Percentiles rank a stretch among this genome's conserved stretches.
Evolutionary conservation across 225 moss, liverwort and hornwort genomes (phyloP).

Genomic region (Rhytidiadelphus loreus): DNA sequence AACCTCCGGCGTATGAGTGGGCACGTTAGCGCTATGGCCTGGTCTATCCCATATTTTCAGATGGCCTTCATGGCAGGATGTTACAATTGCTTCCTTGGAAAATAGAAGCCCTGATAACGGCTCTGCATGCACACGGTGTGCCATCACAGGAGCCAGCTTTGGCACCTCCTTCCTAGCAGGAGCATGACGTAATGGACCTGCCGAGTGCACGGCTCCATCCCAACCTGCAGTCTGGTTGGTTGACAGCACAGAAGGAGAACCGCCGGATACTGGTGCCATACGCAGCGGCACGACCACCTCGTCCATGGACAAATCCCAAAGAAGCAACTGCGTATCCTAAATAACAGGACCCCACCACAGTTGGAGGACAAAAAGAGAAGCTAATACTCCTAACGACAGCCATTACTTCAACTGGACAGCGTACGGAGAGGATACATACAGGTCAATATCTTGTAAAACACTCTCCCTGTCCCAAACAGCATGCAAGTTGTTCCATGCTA

Average conservation of each 20-base stretch:
- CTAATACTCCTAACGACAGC: neutral
- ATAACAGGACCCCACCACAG: slow-evolving; percentile 5
- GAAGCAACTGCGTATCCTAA: slow-evolving; percentile 90
- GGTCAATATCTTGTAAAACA: neutral
- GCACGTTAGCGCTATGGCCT: slow-evolving; percentile 48
- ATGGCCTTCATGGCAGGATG: slow-evolving; percentile 94
- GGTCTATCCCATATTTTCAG: slow-evolving; percentile 99
- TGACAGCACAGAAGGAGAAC: slow-evolving; percentile 56
- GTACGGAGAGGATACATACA: neutral
- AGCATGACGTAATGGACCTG: slow-evolving; percentile 68
- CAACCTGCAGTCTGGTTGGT: slow-evolving; percentile 56
- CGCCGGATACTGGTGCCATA: slow-evolving; percentile 51
- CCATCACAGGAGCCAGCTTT: slow-evolving; percentile 96
- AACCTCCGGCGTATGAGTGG: slow-evolving; percentile 39
- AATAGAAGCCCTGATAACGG: slow-evolving; percentile 87
- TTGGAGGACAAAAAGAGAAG: neutral
- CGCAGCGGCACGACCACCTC: slow-evolving; percentile 91
- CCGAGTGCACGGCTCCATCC: slow-evolving; percentile 52
- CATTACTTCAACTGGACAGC: neutral
- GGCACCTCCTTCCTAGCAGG: slow-evolving; percentile 97
- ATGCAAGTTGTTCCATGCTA: neutral
- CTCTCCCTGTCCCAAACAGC: neutral
- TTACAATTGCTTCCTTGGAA: slow-evolving; percentile 89
- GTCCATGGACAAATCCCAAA: slow-evolving; percentile 98
- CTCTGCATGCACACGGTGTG: slow-evolving; percentile 93